phyloP scores from a whole-genome alignment of 108 stramenopile genomes.

The Pseudonitzschia pungens region DNA sequence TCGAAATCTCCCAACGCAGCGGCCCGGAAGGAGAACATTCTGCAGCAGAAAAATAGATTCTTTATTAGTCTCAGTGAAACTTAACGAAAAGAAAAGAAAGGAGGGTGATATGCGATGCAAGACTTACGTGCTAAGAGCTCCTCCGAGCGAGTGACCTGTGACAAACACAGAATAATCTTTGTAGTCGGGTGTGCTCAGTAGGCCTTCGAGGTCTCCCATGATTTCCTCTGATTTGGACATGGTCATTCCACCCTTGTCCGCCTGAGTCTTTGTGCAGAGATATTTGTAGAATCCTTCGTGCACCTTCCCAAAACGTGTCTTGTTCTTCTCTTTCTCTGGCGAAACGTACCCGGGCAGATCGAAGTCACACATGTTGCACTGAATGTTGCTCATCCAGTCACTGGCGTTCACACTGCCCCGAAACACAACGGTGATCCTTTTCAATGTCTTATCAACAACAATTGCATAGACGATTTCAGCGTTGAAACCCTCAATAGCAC shows the following conservation, averaged over 20 bases:
- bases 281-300: constrained; percentile 9
- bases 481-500: neutral
- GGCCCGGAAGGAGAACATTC: neutral
- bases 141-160: neutral
- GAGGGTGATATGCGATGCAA: neutral
- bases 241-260: neutral
- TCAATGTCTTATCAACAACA: neutral
- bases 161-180: neutral
- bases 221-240: neutral
- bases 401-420: neutral
- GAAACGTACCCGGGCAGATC: neutral
- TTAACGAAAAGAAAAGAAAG: neutral
- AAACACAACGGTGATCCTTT: neutral
- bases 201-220: neutral
- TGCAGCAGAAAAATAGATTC: neutral
- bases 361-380: neutral
- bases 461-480: neutral
- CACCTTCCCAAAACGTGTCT: neutral
- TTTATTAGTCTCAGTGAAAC: neutral
- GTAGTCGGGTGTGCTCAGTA: neutral
- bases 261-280: neutral
- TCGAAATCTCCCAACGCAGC: neutral
- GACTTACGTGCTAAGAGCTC: neutral
- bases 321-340: neutral
- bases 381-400: neutral